Base-by-base conservation (phyloP, 2,329 filamentous ascomycete genomes). In the Fusarium clavum region DNA sequence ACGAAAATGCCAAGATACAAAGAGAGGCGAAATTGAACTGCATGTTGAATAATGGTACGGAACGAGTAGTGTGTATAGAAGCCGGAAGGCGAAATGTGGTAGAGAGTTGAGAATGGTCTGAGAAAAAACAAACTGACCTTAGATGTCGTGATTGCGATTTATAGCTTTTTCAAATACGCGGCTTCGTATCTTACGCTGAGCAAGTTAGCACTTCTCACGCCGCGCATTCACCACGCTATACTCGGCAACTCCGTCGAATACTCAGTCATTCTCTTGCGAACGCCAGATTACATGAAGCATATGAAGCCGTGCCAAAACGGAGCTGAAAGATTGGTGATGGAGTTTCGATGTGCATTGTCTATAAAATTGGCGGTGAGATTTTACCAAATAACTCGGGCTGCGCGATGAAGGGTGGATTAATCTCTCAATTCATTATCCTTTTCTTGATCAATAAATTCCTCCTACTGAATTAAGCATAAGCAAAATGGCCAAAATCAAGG, bases 381-480 rank as follows among this genome's bases (percentile, higher is more conserved):
- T 32, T 20, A 29, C 20, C 11, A 2, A 8, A 5, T 18, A 22
- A 22, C 6, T 20, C n/a, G 45, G 45, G 8, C 13, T 30, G 0
- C 9, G n/a, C 6, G 27, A 22, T 11, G 6, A 8, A 30, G 11
- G 18, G 27, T 11, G 18, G 8, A 16, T 5, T 18, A 5, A 0
- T 22, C 6, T 10, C 10, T 18, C 6, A 0, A 14, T n/a, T 2
- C 3, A n/a, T 34, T 24, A 5, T 6, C 18, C 1, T 34, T 4
- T 24, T 49, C 29, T 16, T 16, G 11, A 18, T 7, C 11, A 18
- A 16, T 30, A 5, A 24, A 4, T 3, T 11, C 29, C 7, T 24
- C 11, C 2, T 4, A 1, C 11, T 18, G 8, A 18, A 16, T 11
- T n/a, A 8, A 24, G 8, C 3, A 18, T 18, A 34, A 24, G 20